Percentiles rank a stretch among this genome's conserved stretches.
Evolutionary conservation across 176 grass and related monocot species (phyloP).

Genomic region (Melocanna baccifera): DNA sequence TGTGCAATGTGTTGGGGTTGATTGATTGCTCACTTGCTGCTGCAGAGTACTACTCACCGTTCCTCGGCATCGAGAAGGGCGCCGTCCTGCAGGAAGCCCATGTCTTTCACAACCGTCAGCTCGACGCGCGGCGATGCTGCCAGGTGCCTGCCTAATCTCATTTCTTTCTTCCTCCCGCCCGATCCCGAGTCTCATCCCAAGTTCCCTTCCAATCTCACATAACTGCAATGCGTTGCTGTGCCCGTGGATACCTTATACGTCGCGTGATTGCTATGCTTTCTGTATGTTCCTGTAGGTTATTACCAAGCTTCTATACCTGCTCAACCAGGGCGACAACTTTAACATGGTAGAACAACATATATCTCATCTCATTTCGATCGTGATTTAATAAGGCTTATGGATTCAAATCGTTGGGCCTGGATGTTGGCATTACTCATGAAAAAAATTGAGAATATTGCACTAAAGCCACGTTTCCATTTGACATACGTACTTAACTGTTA

Average conservation of each 20-base stretch:
- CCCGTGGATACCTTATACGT: too few species aligned
- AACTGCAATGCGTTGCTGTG: too few species aligned
- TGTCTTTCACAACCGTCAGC: constrained; percentile 92
- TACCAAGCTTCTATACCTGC: constrained; percentile 93
- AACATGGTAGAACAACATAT: constrained; percentile 52
- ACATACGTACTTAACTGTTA: too few species aligned
- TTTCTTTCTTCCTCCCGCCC: neutral
- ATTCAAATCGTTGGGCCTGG: neutral
- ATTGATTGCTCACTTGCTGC: neutral
- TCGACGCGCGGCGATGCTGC: constrained; percentile 84
- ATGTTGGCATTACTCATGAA: neutral
- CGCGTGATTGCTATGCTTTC: too few species aligned
- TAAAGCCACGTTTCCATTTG: neutral
- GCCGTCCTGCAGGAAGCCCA: constrained; percentile 95
- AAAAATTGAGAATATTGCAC: neutral
- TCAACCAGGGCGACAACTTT: constrained; percentile 97
- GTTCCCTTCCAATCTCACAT: neutral
- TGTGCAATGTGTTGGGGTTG: neutral
- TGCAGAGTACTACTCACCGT: constrained; percentile 89
- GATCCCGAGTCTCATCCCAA: constrained; percentile 4
- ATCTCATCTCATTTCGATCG: neutral
- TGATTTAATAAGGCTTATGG: neutral
- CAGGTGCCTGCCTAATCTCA: constrained; percentile 48
- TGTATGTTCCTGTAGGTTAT: constrained; percentile 58
- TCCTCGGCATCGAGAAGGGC: constrained; percentile 93